Conservation (phyloP, 73 alveolate species). For the Tetrahymena thermophila region DNA sequence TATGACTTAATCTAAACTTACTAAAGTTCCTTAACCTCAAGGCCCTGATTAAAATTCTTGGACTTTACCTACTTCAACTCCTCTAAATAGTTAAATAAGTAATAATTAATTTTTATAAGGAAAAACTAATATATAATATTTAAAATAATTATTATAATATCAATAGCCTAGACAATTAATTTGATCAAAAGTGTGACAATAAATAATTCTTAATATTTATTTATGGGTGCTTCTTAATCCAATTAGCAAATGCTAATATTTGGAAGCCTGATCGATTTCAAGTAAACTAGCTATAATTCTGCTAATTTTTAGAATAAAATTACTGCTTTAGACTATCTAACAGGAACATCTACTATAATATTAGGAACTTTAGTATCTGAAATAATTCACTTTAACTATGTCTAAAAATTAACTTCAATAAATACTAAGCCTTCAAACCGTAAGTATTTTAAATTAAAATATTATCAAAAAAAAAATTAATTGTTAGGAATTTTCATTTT, state of each 20-base stretch:
- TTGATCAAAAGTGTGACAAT: background rate
- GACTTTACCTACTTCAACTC: background rate
- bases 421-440: background rate
- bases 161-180: background rate
- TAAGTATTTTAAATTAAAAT: background rate
- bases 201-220: too few relatives aligned
- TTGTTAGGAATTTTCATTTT: too few relatives aligned
- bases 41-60: background rate
- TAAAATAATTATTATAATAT: too few relatives aligned
- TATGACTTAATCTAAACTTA: background rate
- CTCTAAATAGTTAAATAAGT: background rate
- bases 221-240: background rate
- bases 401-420: background rate
- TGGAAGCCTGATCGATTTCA: background rate
- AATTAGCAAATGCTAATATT: background rate
- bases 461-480: background rate
- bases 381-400: background rate
- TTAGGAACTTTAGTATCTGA: background rate
- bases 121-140: too few relatives aligned
- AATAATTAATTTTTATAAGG: too few relatives aligned
- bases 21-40: too few relatives aligned
- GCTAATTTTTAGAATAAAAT: background rate
- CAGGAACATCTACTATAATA: background rate
- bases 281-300: background rate
- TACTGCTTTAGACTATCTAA: background rate